Percentiles rank a stretch among this genome's conserved stretches.
These are phyloP conservation scores for Macrolepiota dolichaula DNA, from an alignment of 768 basidiomycete species.

Conservation along the genomic window DNA sequence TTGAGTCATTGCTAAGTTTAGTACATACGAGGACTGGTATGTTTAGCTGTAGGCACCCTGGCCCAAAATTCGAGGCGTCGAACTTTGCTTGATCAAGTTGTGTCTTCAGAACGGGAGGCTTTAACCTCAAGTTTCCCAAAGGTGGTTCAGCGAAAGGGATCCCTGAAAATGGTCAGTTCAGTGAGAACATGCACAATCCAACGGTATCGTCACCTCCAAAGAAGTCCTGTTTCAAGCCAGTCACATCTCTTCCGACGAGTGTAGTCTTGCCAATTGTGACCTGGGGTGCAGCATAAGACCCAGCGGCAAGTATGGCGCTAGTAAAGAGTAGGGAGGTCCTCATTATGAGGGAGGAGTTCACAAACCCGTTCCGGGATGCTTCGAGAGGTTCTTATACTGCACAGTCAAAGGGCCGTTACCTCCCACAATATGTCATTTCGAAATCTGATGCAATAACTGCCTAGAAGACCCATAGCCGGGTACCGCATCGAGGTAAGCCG, in stretches of 20 bases:
- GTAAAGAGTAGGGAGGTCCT: neutral
- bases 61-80: slow-evolving; percentile 44
- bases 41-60: slow-evolving; percentile 47
- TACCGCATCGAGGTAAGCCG: neutral
- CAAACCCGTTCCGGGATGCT: neutral
- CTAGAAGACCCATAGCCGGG: neutral
- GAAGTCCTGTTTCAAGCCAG: slow-evolving; percentile 37
- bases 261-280: slow-evolving; percentile 37
- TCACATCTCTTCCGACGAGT: slow-evolving; percentile 31
- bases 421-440: neutral
- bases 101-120: slow-evolving; percentile 43
- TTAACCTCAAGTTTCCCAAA: slow-evolving; percentile 42
- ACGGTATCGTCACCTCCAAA: slow-evolving; percentile 34
- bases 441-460: neutral
- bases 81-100: slow-evolving; percentile 29
- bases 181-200: neutral
- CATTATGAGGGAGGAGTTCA: neutral
- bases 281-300: slow-evolving; percentile 24
- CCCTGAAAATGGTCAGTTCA: slow-evolving; percentile 21
- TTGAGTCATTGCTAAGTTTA: neutral
- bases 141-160: slow-evolving; percentile 58
- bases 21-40: slow-evolving; percentile 6
- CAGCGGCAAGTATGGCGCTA: slow-evolving; percentile 1
- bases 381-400: neutral
- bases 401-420: neutral